phyloP scores from a whole-genome alignment of 2,329 filamentous ascomycete species.

The Aureobasidium sp. region DNA sequence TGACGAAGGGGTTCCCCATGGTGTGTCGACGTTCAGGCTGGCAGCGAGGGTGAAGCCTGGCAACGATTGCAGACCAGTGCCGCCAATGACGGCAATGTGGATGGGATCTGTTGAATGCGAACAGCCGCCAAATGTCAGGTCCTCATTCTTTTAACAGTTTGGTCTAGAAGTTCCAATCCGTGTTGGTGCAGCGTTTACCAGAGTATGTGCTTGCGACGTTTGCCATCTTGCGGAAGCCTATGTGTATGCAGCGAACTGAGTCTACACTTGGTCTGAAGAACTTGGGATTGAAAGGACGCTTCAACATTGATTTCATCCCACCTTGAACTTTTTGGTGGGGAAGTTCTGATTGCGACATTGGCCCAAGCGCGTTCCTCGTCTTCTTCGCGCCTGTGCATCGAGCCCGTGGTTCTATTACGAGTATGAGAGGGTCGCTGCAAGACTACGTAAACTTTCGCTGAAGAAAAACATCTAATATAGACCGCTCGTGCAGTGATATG shows the following conservation, averaged over 20 bases:
- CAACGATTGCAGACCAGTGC: conserved; percentile 83
- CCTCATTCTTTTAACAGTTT: neutral
- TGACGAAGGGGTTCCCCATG: conserved; percentile 75
- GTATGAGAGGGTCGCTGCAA: no score
- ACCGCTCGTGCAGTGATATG: neutral
- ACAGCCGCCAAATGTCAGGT: conserved; percentile 9
- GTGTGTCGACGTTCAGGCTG: conserved; percentile 65
- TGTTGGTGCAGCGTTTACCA: conserved; percentile 15
- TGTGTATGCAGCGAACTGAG: conserved; percentile 18
- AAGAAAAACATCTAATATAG: no score
- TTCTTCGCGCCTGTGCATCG: neutral
- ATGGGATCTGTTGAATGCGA: conserved; percentile 32
- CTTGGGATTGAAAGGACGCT: neutral
- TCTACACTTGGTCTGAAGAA: neutral
- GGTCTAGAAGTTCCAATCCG: neutral
- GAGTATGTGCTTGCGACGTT: conserved; percentile 26
- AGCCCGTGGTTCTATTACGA: neutral
- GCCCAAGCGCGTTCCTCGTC: neutral
- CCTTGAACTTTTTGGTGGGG: conserved; percentile 9
- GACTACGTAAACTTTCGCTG: no score
- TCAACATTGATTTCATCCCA: conserved; percentile 8
- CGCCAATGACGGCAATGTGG: conserved; percentile 48
- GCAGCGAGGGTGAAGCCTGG: conserved; percentile 81
- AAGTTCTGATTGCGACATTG: neutral
- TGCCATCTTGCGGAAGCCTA: conserved; percentile 28